Conservation (phyloP, 345 rosid genomes). For the Geranium brycei region DNA sequence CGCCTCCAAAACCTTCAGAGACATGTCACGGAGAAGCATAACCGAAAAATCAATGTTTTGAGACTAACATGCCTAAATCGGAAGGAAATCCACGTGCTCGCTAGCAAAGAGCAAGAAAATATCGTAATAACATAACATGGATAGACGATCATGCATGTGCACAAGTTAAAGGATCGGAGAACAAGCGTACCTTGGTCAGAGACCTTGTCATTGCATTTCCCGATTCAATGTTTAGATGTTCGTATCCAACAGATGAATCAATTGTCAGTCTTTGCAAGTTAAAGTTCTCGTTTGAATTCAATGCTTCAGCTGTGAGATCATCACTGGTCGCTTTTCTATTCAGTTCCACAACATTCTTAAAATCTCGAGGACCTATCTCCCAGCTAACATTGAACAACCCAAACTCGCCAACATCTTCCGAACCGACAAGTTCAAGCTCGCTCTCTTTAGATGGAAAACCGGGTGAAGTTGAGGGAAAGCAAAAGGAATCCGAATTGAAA, state of each 20-base stretch:
- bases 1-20: slow-evolving; percentile 25
- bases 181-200: slow-evolving; percentile 25
- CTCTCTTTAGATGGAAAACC: slow-evolving; percentile 22
- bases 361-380: slow-evolving; percentile 34
- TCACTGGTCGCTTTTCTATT: slow-evolving; percentile 15
- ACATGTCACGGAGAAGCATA: not conserved
- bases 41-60: not conserved
- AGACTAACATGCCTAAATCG: not conserved
- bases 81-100: not conserved
- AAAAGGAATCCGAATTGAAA: slow-evolving; percentile 34
- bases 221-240: slow-evolving; percentile 10
- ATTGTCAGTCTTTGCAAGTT: slow-evolving; percentile 40
- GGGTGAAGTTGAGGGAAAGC: slow-evolving; percentile 56
- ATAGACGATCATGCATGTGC: not conserved
- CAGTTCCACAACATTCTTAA: slow-evolving; percentile 35
- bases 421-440: slow-evolving; percentile 15
- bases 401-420: slow-evolving; percentile 31
- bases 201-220: slow-evolving; percentile 20
- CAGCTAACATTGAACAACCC: slow-evolving; percentile 38
- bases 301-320: slow-evolving; percentile 16
- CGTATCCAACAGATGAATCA: slow-evolving; percentile 24
- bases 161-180: not conserved
- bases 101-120: not conserved
- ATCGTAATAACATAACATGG: not conserved
- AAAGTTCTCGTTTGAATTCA: slow-evolving; percentile 21